Conservation (phyloP, 192 early-diverging fungal genomes). For the Chytriomyces confervae region DNA sequence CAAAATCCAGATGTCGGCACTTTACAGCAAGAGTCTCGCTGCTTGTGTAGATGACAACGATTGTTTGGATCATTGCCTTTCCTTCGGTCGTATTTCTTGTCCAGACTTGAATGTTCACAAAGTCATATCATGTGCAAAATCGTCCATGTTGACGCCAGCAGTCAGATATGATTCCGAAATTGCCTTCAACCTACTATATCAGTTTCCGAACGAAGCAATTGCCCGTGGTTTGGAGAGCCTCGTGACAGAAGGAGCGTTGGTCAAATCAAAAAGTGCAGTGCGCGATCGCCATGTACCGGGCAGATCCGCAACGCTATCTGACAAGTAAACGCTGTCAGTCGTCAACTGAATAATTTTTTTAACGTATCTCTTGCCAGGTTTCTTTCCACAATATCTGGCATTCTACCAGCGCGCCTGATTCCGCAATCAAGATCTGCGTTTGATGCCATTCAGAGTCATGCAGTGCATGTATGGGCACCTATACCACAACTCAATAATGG, state of each 20-base stretch:
- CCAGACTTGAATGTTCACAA: not conserved
- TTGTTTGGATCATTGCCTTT: not conserved
- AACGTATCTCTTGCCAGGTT: slow-evolving; percentile 26
- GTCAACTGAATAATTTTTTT: not conserved
- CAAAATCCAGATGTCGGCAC: slow-evolving; percentile 33
- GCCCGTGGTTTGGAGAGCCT: slow-evolving; percentile 22
- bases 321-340: slow-evolving; percentile 29
- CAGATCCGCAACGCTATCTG: slow-evolving; percentile 41
- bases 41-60: slow-evolving; percentile 13
- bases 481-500: slow-evolving; percentile 39
- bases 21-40: slow-evolving; percentile 34
- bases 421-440: slow-evolving; percentile 35
- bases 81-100: no score
- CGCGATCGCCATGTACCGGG: slow-evolving; percentile 47
- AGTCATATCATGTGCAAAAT: slow-evolving; percentile 29
- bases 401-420: slow-evolving; percentile 42
- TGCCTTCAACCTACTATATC: slow-evolving; percentile 41
- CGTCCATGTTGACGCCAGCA: slow-evolving; percentile 50
- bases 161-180: slow-evolving; percentile 34
- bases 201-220: slow-evolving; percentile 30
- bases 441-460: slow-evolving; percentile 4
- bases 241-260: slow-evolving; percentile 27
- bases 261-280: slow-evolving; percentile 32
- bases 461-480: not conserved
- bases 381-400: slow-evolving; percentile 39